A percentile compares a stretch with the other conserved stretches of the same genome.
Conservation (phyloP, 2,329 filamentous ascomycete species). For the Moelleriella libera region DNA sequence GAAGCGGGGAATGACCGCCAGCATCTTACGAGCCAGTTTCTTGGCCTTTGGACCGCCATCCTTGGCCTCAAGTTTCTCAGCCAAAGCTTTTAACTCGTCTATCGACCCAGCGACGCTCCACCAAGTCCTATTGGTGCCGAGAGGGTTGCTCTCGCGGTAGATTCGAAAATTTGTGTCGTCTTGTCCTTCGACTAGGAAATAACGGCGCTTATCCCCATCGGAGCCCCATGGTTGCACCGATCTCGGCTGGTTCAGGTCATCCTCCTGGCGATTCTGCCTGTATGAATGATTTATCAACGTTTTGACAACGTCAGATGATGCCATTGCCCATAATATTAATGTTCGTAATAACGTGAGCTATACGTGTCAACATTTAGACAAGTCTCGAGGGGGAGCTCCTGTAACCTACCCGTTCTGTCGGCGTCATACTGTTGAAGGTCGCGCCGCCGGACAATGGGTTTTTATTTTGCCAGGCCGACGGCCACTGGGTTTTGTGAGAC, state of each 20-base stretch:
- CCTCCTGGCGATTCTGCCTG: constrained; percentile 73
- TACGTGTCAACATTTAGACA: neutral
- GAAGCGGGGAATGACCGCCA: constrained; percentile 71
- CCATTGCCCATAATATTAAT: constrained; percentile 76
- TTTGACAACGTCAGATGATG: constrained; percentile 74
- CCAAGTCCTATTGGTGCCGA: constrained; percentile 66
- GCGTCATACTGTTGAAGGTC: constrained; percentile 70
- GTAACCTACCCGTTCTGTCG: constrained; percentile 59
- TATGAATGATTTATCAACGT: constrained; percentile 74
- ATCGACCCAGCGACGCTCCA: constrained; percentile 86
- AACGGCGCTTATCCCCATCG: constrained; percentile 81
- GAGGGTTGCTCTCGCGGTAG: constrained; percentile 84
- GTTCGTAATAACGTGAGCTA: constrained; percentile 74
- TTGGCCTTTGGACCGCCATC: constrained; percentile 75
- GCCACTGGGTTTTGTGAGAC: constrained; percentile 80
- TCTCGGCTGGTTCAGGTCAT: constrained; percentile 68
- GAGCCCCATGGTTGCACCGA: constrained; percentile 85
- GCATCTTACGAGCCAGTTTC: constrained; percentile 63
- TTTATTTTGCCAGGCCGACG: constrained; percentile 64
- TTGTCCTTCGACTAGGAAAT: constrained; percentile 84
- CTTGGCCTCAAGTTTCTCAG: constrained; percentile 58
- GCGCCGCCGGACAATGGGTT: constrained; percentile 72
- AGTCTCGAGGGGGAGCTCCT: neutral
- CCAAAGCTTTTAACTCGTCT: constrained; percentile 65
- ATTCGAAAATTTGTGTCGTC: constrained; percentile 91